These are phyloP conservation scores for Drechslerella coelobrocha DNA, from an alignment of 2,329 filamentous ascomycete genomes.

Conservation along the genomic window DNA sequence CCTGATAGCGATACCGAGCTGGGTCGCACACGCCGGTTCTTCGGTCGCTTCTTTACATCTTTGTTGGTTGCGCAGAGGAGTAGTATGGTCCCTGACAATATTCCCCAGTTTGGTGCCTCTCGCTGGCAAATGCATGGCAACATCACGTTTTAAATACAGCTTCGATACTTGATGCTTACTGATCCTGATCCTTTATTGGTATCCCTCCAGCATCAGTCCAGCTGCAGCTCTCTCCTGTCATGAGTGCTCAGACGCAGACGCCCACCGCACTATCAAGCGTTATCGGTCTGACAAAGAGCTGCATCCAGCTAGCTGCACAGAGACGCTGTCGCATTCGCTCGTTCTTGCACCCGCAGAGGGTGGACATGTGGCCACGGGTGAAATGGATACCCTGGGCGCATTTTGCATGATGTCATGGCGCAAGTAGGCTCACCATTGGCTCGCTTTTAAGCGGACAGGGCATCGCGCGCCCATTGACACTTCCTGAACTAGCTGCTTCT, in stretches of 20 bases:
- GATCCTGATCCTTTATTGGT: no score
- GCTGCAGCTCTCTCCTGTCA: neutral
- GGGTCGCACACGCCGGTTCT: neutral
- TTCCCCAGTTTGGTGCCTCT: no score
- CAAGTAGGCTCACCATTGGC: slow-evolving; percentile 32
- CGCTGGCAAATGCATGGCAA: no score
- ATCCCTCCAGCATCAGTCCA: neutral
- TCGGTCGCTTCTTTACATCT: neutral
- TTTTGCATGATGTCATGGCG: slow-evolving; percentile 48
- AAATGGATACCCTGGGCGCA: slow-evolving; percentile 34
- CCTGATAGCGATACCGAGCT: neutral
- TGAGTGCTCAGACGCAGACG: neutral
- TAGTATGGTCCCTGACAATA: no score
- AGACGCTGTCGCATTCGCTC: neutral
- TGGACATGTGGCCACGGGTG: slow-evolving; percentile 14
- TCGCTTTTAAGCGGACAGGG: slow-evolving; percentile 46
- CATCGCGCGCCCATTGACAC: slow-evolving; percentile 29
- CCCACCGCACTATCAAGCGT: neutral
- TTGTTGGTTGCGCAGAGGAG: neutral
- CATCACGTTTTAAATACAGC: no score
- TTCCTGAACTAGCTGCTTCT: slow-evolving; percentile 27
- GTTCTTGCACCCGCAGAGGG: no score
- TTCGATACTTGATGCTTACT: no score
- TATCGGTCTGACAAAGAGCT: no score
- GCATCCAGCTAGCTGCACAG: neutral